Percentiles rank a stretch among this genome's conserved stretches.
phyloP scores from a whole-genome alignment of 495 filamentous ascomycete genomes.

The Antarctomyces pellizariae region DNA sequence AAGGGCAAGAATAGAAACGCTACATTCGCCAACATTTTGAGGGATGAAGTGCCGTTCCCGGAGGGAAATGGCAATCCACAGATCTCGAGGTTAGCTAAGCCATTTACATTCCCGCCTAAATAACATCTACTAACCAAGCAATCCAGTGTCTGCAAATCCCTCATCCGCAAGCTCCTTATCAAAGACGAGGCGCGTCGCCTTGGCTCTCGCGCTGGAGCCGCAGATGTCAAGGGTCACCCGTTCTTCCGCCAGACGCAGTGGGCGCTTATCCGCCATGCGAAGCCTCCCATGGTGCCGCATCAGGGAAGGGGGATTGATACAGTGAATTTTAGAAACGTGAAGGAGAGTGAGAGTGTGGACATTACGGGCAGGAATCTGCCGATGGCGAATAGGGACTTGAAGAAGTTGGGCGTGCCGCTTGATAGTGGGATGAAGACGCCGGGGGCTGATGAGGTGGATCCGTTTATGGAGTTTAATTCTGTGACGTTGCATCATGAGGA shows the following conservation, averaged over 20 bases:
- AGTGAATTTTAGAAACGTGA: constrained; percentile 90
- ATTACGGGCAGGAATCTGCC: constrained; percentile 59
- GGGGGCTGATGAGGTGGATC: constrained; percentile 65
- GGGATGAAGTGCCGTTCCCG: constrained; percentile 86
- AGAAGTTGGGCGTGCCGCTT: constrained; percentile 58
- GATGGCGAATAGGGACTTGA: constrained; percentile 19
- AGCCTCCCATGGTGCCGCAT: constrained; percentile 92
- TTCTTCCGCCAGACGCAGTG: constrained; percentile 94
- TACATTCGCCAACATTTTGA: constrained; percentile 90
- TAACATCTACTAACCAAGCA: constrained; percentile 6
- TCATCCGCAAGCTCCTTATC: constrained; percentile 91
- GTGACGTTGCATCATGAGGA: constrained; percentile 96
- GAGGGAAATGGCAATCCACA: constrained; percentile 65
- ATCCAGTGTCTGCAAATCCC: constrained; percentile 70
- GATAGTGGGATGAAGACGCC: constrained; percentile 72
- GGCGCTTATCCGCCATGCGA: constrained; percentile 92
- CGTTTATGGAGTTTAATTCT: constrained; percentile 96
- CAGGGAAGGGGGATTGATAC: constrained; percentile 84
- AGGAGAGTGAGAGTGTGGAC: constrained; percentile 89
- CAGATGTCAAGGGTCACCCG: constrained; percentile 86
- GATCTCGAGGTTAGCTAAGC: constrained; percentile 58
- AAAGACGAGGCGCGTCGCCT: constrained; percentile 93
- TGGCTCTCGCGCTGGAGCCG: constrained; percentile 82
- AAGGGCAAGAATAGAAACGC: constrained; percentile 98
- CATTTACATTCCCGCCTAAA: not conserved